Conservation (phyloP, 192 early-diverging fungal genomes). For the Nowakowskiella sp. region DNA sequence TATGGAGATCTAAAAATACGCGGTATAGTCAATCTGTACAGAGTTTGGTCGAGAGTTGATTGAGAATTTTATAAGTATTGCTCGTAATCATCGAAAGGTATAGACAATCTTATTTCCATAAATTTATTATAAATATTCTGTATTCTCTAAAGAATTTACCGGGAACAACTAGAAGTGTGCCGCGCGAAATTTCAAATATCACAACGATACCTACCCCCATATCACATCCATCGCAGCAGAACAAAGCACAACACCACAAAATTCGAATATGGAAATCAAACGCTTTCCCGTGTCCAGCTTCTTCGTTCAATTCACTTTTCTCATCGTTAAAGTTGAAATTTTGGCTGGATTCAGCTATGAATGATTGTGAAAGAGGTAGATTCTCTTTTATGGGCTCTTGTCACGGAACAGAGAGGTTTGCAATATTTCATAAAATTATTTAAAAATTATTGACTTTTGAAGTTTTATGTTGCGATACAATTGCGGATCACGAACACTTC, state of each 20-base stretch:
- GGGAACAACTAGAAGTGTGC: too few species aligned
- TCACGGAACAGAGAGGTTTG: constrained; percentile 15
- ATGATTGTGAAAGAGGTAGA: constrained; percentile 28
- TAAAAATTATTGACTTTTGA: too few species aligned
- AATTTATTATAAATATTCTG: neutral
- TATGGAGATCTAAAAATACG: neutral
- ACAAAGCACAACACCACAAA: neutral
- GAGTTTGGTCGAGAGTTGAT: constrained; percentile 64
- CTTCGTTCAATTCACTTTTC: too few species aligned
- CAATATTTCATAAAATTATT: too few species aligned
- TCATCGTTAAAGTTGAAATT: too few species aligned
- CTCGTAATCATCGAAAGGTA: constrained; percentile 24
- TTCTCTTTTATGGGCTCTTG: constrained; percentile 59
- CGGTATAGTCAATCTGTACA: constrained; percentile 67
- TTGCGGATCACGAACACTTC: constrained; percentile 11
- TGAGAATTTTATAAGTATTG: constrained; percentile 60
- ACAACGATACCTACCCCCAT: neutral
- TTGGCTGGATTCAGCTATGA: constrained; percentile 47
- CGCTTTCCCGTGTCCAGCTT: too few species aligned
- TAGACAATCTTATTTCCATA: neutral
- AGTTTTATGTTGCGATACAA: too few species aligned
- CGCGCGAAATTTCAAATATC: neutral
- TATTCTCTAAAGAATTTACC: too few species aligned
- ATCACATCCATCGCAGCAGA: neutral
- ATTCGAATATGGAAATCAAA: too few species aligned